These are phyloP conservation scores for Collariella sp. DNA, from an alignment of 495 filamentous ascomycete species.

Conservation along the genomic window DNA sequence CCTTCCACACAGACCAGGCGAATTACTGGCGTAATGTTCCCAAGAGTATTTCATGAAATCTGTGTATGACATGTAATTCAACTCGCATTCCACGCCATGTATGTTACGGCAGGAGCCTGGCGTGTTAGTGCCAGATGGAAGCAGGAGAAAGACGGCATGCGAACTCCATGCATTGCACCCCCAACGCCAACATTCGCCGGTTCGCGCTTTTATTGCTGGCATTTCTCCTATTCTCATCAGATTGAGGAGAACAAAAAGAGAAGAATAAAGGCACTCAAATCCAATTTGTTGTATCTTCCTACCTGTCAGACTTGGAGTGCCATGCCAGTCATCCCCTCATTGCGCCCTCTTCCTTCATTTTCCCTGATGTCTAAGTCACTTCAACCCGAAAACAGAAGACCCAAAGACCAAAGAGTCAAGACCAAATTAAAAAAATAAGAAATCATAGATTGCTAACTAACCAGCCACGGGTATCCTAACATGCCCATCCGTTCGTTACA, in stretches of 20 bases:
- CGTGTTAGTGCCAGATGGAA: neutral
- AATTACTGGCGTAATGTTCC: neutral
- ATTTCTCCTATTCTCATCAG: no score
- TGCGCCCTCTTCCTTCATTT: no score
- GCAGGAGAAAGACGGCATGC: neutral
- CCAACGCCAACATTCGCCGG: no score
- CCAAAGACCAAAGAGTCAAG: neutral
- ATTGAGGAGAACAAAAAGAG: no score
- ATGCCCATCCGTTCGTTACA: slow-evolving; percentile 8
- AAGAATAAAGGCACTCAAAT: no score
- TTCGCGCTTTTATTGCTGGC: no score
- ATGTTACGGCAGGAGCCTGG: neutral
- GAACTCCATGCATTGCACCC: neutral
- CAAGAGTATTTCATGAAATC: neutral
- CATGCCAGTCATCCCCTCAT: no score
- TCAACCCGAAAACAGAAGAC: neutral
- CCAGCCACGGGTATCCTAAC: slow-evolving; percentile 12
- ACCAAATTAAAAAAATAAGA: neutral
- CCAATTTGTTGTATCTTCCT: no score
- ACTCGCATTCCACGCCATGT: neutral
- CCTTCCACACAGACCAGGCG: neutral
- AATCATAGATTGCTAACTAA: slow-evolving; percentile 1
- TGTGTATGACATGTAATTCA: neutral
- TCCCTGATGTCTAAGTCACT: no score
- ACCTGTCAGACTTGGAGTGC: no score